Evolutionary conservation across 2,329 filamentous ascomycete species (phyloP), one percentile per base, ranked within the genome.

Genomic region (Aureobasidium namibiae): DNA sequence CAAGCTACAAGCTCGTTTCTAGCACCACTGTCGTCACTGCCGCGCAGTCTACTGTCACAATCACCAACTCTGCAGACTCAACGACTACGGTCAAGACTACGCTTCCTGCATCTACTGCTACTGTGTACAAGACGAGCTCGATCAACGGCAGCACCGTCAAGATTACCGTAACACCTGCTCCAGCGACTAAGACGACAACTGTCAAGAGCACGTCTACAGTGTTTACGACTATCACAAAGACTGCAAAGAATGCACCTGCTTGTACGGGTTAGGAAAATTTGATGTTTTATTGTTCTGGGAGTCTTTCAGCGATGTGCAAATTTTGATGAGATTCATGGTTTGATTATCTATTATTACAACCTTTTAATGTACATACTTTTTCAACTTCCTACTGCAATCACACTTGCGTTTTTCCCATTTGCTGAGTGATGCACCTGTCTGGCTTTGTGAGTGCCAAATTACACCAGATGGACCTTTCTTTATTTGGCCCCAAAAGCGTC

Each of bases 81-180:
- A 66, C 63, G 1, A 65, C 63, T 3, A 68, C 61, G 3, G 59
- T 64, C 10, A 63, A 46, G 34, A 66, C 60, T 2, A 69, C 65
- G 8, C 57, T 69, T n/a, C 64, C 65, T 8, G 64, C 61, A 7
- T 59, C 61, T 1, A 63, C 63, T 16, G 31, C 45, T 0, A 65
- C 62, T 1, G 41, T 65, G 18, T 59, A 42, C 50, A 62, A 62
- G 50, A 64, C 63, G 4, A 48, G 45, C 14, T 56, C 58, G 13
- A 24, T 58, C 29, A 60, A 62, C 24, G 60, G 59, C 10, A 42
- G 34, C 23, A 63, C 62, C 3, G 29, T 59, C 29, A 42, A 59
- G 26, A 42, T 60, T 11, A 61, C 61, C 7, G 53, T 63, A 3
- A 61, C 59, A 4, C 45, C 59, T 6, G 54, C 61, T 21, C 54